Percentiles rank a stretch among this genome's conserved stretches.
Conservation (phyloP, 129 eudicot genomes). For the Flaveria ramosissima region DNA sequence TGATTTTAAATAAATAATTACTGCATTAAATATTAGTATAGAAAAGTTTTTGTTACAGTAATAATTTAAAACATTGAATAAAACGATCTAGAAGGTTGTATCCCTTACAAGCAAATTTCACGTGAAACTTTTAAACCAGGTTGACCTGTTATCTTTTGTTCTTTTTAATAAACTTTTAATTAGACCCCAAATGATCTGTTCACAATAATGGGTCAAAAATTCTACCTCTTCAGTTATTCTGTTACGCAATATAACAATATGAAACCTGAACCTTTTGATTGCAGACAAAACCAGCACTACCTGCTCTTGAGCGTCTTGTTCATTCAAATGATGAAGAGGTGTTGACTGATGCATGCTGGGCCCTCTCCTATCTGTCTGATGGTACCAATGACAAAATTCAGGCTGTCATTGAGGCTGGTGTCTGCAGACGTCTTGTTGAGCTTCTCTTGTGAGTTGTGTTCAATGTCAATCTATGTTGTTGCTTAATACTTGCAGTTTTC, state of each 20-base stretch:
- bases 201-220: neutral
- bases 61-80: neutral
- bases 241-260: neutral
- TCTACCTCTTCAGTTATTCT: neutral
- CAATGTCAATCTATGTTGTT: neutral
- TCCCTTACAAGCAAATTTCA: neutral
- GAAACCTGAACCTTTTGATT: slow-evolving; percentile 17
- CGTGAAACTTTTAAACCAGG: neutral
- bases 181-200: neutral
- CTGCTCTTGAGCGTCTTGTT: slow-evolving; percentile 76
- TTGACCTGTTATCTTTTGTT: neutral
- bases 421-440: slow-evolving; percentile 82
- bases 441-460: slow-evolving; percentile 72
- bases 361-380: slow-evolving; percentile 86
- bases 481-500: neutral
- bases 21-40: neutral
- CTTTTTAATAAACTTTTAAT: neutral
- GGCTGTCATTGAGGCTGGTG: slow-evolving; percentile 87
- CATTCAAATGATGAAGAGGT: slow-evolving; percentile 89
- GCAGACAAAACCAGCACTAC: slow-evolving; percentile 84
- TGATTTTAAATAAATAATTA: neutral
- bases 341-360: slow-evolving; percentile 95
- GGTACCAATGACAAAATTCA: slow-evolving; percentile 94
- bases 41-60: neutral
- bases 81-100: neutral